Base-by-base conservation (phyloP, 306 rosid species). In the Trifolium repens region DNA sequence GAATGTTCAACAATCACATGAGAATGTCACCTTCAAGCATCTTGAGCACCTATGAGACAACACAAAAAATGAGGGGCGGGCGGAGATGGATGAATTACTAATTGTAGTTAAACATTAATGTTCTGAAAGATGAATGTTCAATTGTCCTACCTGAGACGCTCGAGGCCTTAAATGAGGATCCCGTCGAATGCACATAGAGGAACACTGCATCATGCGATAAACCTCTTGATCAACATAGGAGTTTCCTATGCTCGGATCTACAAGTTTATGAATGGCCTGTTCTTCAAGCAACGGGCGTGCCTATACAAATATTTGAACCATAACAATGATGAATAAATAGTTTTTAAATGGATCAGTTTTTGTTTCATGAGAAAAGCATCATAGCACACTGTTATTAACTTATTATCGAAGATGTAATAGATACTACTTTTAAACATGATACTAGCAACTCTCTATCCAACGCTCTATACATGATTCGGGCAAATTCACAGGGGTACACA, bases 131-230 rank as follows among this genome's bases (percentile, higher is more conserved):
- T 16, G 26, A 53, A 17, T 16, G 26, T 53, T 37, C 14, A 32
- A 57, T 26, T 26, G 68, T 64, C 80, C 11, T 65, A 94, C 98
- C 97, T 90, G 97, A 72, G 99, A 94, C 96, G 92, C 92, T 53
- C 97, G 89, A 39, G 96, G 99, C 82, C 99, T 85, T 54, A 82
- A 77, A 68, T 83, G 88, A 64, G 93, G 93, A 42, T 90, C 96
- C 4, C 84, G 76, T 71, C 84, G 71, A 53, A 94, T 89, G 82
- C 99, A 92, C 85, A 90, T 77, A 60, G 92, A 89, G 11, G 92
- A 93, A 53, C 99, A 94, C 64, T 78, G 87, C 83, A 94, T 81
- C 93, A 94, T 87, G 61, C 89, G 87, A 67, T 63, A 49, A 71
- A 91, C 89, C 79, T 94, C 96, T 74, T 88, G 80, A 32, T 82